Base-by-base conservation (phyloP, 768 basidiomycete genomes). In the Termitomyces sp. region DNA sequence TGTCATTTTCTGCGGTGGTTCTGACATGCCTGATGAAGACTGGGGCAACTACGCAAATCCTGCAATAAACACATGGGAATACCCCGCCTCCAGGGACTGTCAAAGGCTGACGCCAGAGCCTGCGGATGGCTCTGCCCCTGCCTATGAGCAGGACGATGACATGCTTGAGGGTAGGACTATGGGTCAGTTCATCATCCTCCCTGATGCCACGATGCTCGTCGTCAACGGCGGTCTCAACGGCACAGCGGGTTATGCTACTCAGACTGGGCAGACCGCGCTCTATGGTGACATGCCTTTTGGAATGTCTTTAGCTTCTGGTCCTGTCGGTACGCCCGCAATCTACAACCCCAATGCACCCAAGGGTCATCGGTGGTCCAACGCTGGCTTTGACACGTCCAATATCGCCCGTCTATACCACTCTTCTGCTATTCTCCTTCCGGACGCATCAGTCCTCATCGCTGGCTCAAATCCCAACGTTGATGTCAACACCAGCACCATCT, bases 391-490 rank as follows among this genome's bases (percentile, higher is more conserved):
- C 3, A 74, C 78, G 0, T 80, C 82, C 1, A 75, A 58, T 30
- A 82, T 91, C 54, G 77, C 89, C 40, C 77, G 91, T 50, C 70
- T 95, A 68, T 95, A 95, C 70, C 92, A 95, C 71, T 92, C 89
- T 0, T 78, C 79, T 0, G 89, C 89, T 1, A 74, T 91, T 14
- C 79, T 93, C 43, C 67, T 91, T 52, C 87, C 93, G 5, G 94
- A 91, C 59, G 91, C 82, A 1, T 89, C 89, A 3, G 85, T 98
- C 41, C 70, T 97, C 54, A 80, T 96, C 60, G 92, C 91, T 41
- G 96, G 96, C 9, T 93, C 91, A 37, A 98, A 98, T 73, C 94
- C 94, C 3, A 96, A 94, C 66, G 77, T 89, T 30, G 94, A 98
- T 62, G 87, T 89, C 56, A 86, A 88, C 63, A 57, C 73, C 44